Base-by-base conservation (phyloP, 768 basidiomycete species). In the Baorangia bicolor region DNA sequence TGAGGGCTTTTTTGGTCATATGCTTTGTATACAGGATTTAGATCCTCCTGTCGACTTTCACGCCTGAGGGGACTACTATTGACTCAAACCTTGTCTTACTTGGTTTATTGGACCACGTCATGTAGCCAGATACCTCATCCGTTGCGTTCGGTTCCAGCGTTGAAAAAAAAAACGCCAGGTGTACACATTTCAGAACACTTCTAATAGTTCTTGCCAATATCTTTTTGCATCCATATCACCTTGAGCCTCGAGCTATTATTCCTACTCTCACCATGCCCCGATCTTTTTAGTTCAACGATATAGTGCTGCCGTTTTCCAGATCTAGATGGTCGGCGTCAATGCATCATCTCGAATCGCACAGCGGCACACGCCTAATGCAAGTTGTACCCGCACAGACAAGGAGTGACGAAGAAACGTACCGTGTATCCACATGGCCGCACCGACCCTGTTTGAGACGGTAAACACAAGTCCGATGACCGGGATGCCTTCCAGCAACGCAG, bases 361-460 rank as follows among this genome's bases (percentile, higher is more conserved):
- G 6, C 2, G 10, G 5, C 2, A 27, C 33, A 31, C 10, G 5
- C 4, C 30, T 4, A 25, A 16, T 12, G 20, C 16, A n/a, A n/a
- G n/a, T n/a, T n/a, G n/a, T n/a, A n/a, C n/a, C 21, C 8, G 3
- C 21, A 9, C 31, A 23, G 11, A 38, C 1, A 20, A 51, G 8
- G 3, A 20, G 25, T 5, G 30, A 28, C 1, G 34, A 18, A 38
- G 16, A n/a, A 25, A 64, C 77, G 16, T 53, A 90, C 88, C 90
- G 59, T 87, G 84, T 5, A 90, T 89, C 88, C 93, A 97, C 94
- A 97, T 96, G 1, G 93, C 93, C 3, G 92, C 94, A 7, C 94
- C 94, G 25, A 96, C 82, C 7, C 92, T 80, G 67, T 96, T 95
- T 0, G 92, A 94, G 18, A 96, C 77, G 2, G 86, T 86, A 67